Percentiles rank a stretch among this genome's conserved stretches.
These are phyloP conservation scores for Graphilbum sp. DNA, from an alignment of 2,329 filamentous ascomycete genomes.

Conservation along the genomic window DNA sequence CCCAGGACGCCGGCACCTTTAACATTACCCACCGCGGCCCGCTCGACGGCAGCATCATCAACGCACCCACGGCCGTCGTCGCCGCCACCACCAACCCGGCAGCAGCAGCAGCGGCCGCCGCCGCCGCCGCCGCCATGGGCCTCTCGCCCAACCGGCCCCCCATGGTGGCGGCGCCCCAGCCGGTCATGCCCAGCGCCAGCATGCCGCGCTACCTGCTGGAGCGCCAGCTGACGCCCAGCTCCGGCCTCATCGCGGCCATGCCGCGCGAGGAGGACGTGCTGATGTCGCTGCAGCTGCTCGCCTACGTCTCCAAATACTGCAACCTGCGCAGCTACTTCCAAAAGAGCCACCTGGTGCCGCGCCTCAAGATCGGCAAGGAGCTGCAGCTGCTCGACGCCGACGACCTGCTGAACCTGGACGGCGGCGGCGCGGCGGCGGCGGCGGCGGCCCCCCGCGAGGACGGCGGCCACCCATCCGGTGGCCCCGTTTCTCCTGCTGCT, in stretches of 20 bases:
- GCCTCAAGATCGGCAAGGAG: conserved; percentile 77
- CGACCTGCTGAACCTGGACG: neutral
- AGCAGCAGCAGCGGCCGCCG: conserved; percentile 54
- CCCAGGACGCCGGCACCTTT: conserved; percentile 79
- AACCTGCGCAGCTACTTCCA: conserved; percentile 93
- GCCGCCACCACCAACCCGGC: neutral
- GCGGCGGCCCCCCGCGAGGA: no score
- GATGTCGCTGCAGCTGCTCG: conserved; percentile 91
- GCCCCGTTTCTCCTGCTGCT: no score
- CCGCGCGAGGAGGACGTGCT: conserved; percentile 93
- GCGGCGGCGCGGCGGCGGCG: neutral
- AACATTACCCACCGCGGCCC: conserved; percentile 80
- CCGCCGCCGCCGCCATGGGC: conserved; percentile 49
- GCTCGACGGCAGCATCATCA: conserved; percentile 72
- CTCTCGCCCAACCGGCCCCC: conserved; percentile 59
- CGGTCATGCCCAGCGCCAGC: conserved; percentile 52
- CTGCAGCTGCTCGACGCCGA: conserved; percentile 53
- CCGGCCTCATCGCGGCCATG: conserved; percentile 74
- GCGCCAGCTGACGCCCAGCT: conserved; percentile 49
- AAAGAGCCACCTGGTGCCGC: conserved; percentile 80
- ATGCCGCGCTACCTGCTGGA: conserved; percentile 70
- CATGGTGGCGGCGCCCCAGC: conserved; percentile 55
- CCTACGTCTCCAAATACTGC: conserved; percentile 98
- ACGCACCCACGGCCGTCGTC: conserved; percentile 17
- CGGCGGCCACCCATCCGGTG: no score